Conservation (phyloP, 805 yeast species). For the Nakazawaea ernobii region DNA sequence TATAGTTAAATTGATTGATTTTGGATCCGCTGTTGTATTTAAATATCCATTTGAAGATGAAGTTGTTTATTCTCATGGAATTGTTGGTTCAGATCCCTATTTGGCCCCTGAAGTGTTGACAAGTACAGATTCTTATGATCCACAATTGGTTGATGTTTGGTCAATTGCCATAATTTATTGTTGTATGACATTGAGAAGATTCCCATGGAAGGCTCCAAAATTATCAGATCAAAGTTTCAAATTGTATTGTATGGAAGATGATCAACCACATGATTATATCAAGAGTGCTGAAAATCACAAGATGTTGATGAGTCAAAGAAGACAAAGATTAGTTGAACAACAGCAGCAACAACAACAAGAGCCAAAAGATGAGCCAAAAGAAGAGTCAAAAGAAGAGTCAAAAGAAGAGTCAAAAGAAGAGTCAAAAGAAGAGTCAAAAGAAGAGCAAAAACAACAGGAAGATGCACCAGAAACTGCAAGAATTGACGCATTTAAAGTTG, state of each 20-base stretch:
- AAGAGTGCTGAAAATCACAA: slow-evolving; percentile 71
- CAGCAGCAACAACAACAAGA: slow-evolving; percentile 12
- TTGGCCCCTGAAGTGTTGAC: slow-evolving; percentile 75
- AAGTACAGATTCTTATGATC: slow-evolving; percentile 55
- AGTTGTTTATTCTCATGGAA: slow-evolving; percentile 60
- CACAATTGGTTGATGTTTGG: slow-evolving; percentile 79
- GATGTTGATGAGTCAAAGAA: slow-evolving; percentile 52
- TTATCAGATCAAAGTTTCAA: slow-evolving; percentile 64
- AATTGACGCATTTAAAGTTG: too few relatives aligned
- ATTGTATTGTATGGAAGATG: slow-evolving; percentile 62
- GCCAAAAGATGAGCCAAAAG: too few relatives aligned
- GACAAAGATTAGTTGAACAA: slow-evolving; percentile 36
- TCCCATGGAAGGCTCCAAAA: slow-evolving; percentile 85
- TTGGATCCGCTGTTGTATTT: slow-evolving; percentile 80
- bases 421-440: too few relatives aligned
- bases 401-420: too few relatives aligned
- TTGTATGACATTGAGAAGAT: slow-evolving; percentile 79
- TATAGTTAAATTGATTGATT: slow-evolving; percentile 72
- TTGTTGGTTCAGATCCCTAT: slow-evolving; percentile 84
- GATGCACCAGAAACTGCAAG: too few relatives aligned
- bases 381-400: too few relatives aligned
- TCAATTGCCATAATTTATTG: slow-evolving; percentile 80
- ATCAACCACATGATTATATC: slow-evolving; percentile 68
- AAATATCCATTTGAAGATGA: slow-evolving; percentile 66
- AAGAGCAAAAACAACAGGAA: too few relatives aligned